phyloP scores from a whole-genome alignment of 2,329 filamentous ascomycete genomes.

The Myrmaecium sp. region DNA sequence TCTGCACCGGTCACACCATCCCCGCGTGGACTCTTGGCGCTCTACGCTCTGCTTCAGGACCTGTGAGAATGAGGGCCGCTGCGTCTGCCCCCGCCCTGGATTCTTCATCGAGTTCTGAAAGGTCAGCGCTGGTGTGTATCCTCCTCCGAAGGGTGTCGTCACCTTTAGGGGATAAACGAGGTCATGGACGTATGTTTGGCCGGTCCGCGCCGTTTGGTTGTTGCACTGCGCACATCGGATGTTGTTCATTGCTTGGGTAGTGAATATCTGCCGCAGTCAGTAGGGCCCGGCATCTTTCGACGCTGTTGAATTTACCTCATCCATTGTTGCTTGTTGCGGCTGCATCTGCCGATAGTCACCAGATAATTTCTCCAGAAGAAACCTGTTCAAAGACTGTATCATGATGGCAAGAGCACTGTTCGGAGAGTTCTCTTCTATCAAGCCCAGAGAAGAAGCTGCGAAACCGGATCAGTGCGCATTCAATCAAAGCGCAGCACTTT shows the following conservation, averaged over 20 bases:
- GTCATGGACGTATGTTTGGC: conserved; percentile 69
- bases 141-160: too few relatives aligned
- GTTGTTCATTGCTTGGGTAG: conserved; percentile 51
- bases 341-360: conserved; percentile 57
- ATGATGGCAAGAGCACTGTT: conserved; percentile 60
- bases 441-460: conserved; percentile 54
- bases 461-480: conserved; percentile 19
- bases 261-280: conserved; percentile 56
- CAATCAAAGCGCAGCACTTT: conserved; percentile 7
- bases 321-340: too few relatives aligned
- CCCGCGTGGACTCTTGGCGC: conserved; percentile 70
- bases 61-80: conserved; percentile 55
- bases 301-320: too few relatives aligned
- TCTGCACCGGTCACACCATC: conserved; percentile 85
- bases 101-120: conserved; percentile 37
- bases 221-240: conserved; percentile 78
- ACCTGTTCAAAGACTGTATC: conserved; percentile 73
- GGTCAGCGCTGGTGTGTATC: too few relatives aligned
- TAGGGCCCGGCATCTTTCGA: too few relatives aligned
- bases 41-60: conserved; percentile 88
- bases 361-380: conserved; percentile 66
- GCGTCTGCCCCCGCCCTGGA: conserved; percentile 37
- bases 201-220: conserved; percentile 68
- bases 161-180: conserved; percentile 61
- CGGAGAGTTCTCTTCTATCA: conserved; percentile 70